phyloP scores from a whole-genome alignment of 805 yeast species.

The Wickerhamia fluorescens region DNA sequence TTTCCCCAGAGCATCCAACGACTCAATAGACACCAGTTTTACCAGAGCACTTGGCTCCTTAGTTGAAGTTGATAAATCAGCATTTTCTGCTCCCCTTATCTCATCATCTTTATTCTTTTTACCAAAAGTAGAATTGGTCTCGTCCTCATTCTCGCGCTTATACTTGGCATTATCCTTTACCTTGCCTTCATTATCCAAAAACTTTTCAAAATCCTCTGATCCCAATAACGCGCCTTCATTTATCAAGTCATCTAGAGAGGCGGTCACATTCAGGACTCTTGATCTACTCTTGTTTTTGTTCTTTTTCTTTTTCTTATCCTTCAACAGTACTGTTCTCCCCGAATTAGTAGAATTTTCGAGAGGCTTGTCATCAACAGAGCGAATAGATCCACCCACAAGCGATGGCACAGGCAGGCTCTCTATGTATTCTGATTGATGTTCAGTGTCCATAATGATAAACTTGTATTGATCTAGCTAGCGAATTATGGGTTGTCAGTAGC shows the following conservation, averaged over 20 bases:
- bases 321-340: constrained; percentile 30
- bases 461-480: too few relatives aligned
- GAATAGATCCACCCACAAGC: constrained; percentile 45
- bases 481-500: too few relatives aligned
- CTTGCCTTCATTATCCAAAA: constrained; percentile 48
- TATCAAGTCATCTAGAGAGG: constrained; percentile 46
- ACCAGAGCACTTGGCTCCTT: not conserved
- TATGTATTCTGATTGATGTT: constrained; percentile 46
- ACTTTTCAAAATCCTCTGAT: constrained; percentile 44
- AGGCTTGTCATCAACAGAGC: constrained; percentile 41
- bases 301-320: constrained; percentile 6
- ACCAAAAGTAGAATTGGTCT: constrained; percentile 16
- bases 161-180: constrained; percentile 42
- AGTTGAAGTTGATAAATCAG: not conserved
- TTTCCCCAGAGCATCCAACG: not conserved
- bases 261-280: constrained; percentile 44
- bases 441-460: constrained; percentile 55
- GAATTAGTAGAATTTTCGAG: constrained; percentile 40
- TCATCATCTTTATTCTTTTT: constrained; percentile 1
- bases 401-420: constrained; percentile 44
- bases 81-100: not conserved
- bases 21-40: not conserved
- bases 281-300: constrained; percentile 10
- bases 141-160: constrained; percentile 15
- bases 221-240: constrained; percentile 41